A percentile compares a stretch with the other conserved stretches of the same genome.
Evolutionary conservation across 495 filamentous ascomycete genomes (phyloP).

Genomic region (Neurospora sp.): DNA sequence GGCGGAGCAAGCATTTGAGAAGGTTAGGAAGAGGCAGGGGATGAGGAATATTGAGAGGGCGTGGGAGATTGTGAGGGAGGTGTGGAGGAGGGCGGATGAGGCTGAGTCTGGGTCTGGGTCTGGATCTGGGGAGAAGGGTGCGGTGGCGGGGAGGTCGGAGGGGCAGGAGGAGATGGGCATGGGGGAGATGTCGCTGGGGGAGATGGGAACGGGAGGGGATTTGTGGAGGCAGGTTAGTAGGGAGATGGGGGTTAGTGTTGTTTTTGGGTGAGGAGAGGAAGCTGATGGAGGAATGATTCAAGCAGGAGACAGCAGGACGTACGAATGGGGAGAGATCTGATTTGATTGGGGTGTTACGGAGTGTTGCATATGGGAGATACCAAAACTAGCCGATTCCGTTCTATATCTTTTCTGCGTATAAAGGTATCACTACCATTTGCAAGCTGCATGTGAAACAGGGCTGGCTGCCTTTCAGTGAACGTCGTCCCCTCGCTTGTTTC

Average conservation of each 20-base stretch:
- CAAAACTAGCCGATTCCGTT: neutral
- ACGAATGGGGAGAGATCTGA: neutral
- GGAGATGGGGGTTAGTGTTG: constrained; percentile 14
- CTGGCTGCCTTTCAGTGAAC: neutral
- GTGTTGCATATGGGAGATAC: neutral
- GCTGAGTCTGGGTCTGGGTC: constrained; percentile 3
- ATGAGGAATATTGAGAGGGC: constrained; percentile 52
- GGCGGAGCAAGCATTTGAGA: constrained; percentile 37
- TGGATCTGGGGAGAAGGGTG: neutral
- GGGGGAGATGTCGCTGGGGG: too few species aligned
- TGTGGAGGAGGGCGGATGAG: constrained; percentile 43
- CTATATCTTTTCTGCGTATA: neutral
- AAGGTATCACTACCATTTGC: neutral
- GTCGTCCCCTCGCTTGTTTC: neutral
- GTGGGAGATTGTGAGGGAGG: constrained; percentile 46
- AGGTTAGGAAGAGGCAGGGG: constrained; percentile 43
- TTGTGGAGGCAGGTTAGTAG: constrained; percentile 9
- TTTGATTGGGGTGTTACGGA: neutral
- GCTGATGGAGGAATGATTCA: neutral
- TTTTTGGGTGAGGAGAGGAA: constrained; percentile 8
- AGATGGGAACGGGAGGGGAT: constrained; percentile 2
- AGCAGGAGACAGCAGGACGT: neutral
- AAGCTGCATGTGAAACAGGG: neutral
- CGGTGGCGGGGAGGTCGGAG: neutral
- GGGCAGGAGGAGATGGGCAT: neutral